These are phyloP conservation scores for Colletotrichum simmondsii DNA, from an alignment of 2,329 filamentous ascomycete species.

Conservation along the genomic window DNA sequence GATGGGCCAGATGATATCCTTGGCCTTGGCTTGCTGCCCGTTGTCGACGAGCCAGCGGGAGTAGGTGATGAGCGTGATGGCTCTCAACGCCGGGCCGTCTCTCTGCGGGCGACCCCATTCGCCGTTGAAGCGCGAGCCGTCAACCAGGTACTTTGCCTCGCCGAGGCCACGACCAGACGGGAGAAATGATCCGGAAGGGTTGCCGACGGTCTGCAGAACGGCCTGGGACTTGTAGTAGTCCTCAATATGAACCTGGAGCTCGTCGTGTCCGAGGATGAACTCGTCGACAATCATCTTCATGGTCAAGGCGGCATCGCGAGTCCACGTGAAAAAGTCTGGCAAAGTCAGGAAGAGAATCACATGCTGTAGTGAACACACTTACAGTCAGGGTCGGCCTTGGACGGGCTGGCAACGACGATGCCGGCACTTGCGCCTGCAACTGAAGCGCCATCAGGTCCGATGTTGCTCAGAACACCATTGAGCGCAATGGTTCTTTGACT, in stretches of 20 bases:
- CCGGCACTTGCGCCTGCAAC: slow-evolving; percentile 59
- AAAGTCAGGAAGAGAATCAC: slow-evolving; percentile 36
- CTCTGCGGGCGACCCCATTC: slow-evolving; percentile 69
- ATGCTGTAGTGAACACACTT: slow-evolving; percentile 35
- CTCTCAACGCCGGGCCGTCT: slow-evolving; percentile 69
- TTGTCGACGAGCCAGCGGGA: slow-evolving; percentile 61
- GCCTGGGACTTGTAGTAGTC: slow-evolving; percentile 65
- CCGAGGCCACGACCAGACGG: slow-evolving; percentile 59
- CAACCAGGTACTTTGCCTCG: slow-evolving; percentile 66
- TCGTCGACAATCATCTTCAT: slow-evolving; percentile 64
- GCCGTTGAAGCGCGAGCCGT: slow-evolving; percentile 60
- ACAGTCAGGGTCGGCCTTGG: slow-evolving; percentile 65
- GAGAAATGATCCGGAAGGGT: slow-evolving; percentile 60
- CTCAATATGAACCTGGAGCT: slow-evolving; percentile 57
- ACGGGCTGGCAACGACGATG: slow-evolving; percentile 66
- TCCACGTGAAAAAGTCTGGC: slow-evolving; percentile 68
- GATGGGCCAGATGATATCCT: slow-evolving; percentile 63
- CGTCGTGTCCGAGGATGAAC: slow-evolving; percentile 58
- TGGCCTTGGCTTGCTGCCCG: slow-evolving; percentile 51
- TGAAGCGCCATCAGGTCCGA: slow-evolving; percentile 60
- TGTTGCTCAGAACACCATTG: slow-evolving; percentile 64
- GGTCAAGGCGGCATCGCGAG: slow-evolving; percentile 63
- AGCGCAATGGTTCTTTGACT: slow-evolving; percentile 58
- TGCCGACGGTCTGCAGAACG: slow-evolving; percentile 60
- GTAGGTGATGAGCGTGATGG: slow-evolving; percentile 66